Conservation (phyloP, 23 red algal species). For the Gracilaria gracilis region DNA sequence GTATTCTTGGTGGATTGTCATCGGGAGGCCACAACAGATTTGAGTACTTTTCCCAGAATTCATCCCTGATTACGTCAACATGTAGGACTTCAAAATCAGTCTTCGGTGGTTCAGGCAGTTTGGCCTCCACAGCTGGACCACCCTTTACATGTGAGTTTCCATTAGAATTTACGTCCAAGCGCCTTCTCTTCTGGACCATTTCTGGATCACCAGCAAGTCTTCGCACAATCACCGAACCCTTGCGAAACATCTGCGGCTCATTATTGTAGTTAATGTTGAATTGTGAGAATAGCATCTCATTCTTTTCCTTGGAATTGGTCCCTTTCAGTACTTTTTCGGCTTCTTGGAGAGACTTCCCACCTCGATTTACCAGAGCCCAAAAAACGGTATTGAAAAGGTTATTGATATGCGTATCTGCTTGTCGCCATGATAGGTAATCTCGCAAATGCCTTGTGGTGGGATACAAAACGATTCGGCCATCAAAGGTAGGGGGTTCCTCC, state of each 20-base stretch:
- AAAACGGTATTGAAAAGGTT: constrained; percentile 93
- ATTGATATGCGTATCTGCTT: constrained; percentile 91
- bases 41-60: constrained; percentile 73
- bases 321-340: constrained; percentile 75
- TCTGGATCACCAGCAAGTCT: neutral
- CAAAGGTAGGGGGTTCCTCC: constrained; percentile 76
- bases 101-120: neutral
- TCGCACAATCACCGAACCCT: constrained; percentile 73
- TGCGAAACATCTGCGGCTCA: constrained; percentile 74
- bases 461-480: constrained; percentile 82
- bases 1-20: constrained; percentile 39
- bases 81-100: constrained; percentile 46
- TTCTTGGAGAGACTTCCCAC: constrained; percentile 49
- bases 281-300: constrained; percentile 88
- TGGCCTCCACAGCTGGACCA: neutral
- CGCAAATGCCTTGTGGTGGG: constrained; percentile 72
- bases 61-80: constrained; percentile 77
- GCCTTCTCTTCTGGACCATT: neutral
- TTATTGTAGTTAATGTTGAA: constrained; percentile 94
- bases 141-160: no score
- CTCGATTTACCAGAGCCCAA: constrained; percentile 84
- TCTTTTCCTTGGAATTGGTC: constrained; percentile 79
- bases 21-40: constrained; percentile 57
- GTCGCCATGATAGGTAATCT: constrained; percentile 92
- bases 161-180: neutral